Conservation (phyloP, 2,329 filamentous ascomycete genomes). For the Phialophora macrospora region DNA sequence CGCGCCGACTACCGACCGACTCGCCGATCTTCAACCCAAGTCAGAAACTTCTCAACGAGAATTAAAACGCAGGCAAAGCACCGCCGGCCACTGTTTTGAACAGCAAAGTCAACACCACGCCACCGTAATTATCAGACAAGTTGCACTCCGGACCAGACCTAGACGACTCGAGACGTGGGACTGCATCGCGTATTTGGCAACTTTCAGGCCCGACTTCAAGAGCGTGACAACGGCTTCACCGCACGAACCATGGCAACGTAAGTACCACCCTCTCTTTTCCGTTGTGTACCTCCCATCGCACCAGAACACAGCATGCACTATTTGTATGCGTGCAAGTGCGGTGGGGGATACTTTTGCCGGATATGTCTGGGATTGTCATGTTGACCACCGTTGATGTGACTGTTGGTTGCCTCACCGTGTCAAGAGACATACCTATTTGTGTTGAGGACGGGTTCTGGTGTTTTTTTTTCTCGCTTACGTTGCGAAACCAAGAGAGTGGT, state of each 20-base stretch:
- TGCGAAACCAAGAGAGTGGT: too few species aligned
- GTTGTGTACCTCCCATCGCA: conserved; percentile 18
- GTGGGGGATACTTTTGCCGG: conserved; percentile 19
- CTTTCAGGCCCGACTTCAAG: conserved; percentile 5
- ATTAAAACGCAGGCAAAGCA: background rate
- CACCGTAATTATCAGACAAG: background rate
- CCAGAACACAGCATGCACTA: conserved; percentile 21
- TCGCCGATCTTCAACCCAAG: conserved; percentile 7
- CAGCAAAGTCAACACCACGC: background rate
- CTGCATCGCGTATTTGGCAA: conserved; percentile 3
- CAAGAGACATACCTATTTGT: background rate
- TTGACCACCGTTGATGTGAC: background rate
- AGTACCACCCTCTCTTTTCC: conserved; percentile 28
- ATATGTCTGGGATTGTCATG: conserved; percentile 17
- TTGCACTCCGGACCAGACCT: background rate
- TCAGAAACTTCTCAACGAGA: conserved; percentile 6
- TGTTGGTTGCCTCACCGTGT: background rate
- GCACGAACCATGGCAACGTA: conserved; percentile 46
- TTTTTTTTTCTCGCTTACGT: background rate
- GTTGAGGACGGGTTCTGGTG: too few species aligned
- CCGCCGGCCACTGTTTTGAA: background rate
- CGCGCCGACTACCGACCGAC: conserved; percentile 2
- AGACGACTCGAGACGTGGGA: background rate
- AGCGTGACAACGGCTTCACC: conserved; percentile 1
- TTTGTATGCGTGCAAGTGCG: background rate